Conservation (phyloP, 1,284 basidiomycete genomes). For the Xerocomus cyaneibrunnescens region DNA sequence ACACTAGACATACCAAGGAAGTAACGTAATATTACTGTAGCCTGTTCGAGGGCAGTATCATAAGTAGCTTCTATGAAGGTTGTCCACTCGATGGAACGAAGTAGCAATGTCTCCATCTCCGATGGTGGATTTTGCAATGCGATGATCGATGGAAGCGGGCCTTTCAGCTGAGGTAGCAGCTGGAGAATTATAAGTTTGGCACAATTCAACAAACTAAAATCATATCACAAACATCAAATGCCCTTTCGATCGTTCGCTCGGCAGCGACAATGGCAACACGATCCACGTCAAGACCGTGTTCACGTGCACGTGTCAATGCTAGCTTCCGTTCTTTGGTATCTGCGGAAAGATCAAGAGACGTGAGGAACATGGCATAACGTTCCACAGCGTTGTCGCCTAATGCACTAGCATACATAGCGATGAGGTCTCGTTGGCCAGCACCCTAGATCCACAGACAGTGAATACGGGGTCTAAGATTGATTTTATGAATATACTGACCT, state of each 20-base stretch:
- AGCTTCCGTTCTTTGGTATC: constrained; percentile 67
- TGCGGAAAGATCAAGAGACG: constrained; percentile 73
- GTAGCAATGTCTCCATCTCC: constrained; percentile 65
- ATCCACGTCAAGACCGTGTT: constrained; percentile 82
- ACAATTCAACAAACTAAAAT: constrained; percentile 1
- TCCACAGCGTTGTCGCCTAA: constrained; percentile 91
- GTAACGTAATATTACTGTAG: constrained; percentile 83
- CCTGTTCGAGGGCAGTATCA: constrained; percentile 77
- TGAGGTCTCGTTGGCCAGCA: constrained; percentile 81
- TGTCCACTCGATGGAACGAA: constrained; percentile 94
- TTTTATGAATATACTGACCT: constrained; percentile 46
- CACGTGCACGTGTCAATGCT: constrained; percentile 75
- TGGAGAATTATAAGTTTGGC: constrained; percentile 27
- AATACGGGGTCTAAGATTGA: background rate
- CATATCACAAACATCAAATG: constrained; percentile 57
- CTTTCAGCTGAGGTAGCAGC: constrained; percentile 54
- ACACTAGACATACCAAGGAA: constrained; percentile 66
- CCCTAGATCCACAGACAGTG: constrained; percentile 39
- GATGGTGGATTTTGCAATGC: constrained; percentile 49
- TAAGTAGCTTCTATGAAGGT: constrained; percentile 75
- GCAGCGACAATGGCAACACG: constrained; percentile 83
- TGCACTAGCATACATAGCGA: constrained; percentile 92
- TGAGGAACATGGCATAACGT: constrained; percentile 90
- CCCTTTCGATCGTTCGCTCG: constrained; percentile 72
- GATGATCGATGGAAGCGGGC: constrained; percentile 63